A percentile compares a stretch with the other conserved stretches of the same genome.
phyloP scores from a whole-genome alignment of 2,329 filamentous ascomycete species.

The Akanthomyces uredinophilus region DNA sequence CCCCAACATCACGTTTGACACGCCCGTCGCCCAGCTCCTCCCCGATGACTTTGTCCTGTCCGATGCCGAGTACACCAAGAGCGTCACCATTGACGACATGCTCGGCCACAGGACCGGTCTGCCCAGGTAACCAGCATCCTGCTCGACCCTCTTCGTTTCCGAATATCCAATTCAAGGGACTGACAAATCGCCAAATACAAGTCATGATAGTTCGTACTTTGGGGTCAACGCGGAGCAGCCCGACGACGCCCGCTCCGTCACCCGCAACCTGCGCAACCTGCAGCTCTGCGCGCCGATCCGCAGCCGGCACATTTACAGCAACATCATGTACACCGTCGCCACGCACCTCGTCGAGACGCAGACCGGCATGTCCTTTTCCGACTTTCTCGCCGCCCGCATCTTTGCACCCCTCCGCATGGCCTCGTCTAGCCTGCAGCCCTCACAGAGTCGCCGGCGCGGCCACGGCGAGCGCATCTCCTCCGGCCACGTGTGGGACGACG shows the following conservation, averaged over 20 bases:
- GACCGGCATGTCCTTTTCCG: neutral
- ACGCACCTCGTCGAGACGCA: conserved; percentile 6
- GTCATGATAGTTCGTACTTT: conserved; percentile 9
- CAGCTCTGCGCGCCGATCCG: conserved; percentile 10
- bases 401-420: conserved; percentile 9
- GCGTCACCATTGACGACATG: conserved; percentile 13
- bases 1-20: conserved; percentile 4
- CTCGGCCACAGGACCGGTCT: conserved; percentile 11
- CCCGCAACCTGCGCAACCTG: conserved; percentile 11
- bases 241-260: conserved; percentile 9
- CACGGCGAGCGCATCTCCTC: neutral
- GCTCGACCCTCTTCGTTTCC: no score
- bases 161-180: no score
- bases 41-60: conserved; percentile 11
- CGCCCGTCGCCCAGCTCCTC: conserved; percentile 4
- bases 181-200: no score
- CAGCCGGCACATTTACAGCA: conserved; percentile 7
- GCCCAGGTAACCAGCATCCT: neutral
- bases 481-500: conserved; percentile 8
- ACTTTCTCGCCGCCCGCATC: conserved; percentile 1
- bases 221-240: conserved; percentile 2
- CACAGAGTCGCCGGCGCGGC: neutral
- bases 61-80: conserved; percentile 11
- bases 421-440: conserved; percentile 5
- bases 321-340: conserved; percentile 14